Conservation (phyloP, 2,329 filamentous ascomycete species). For the Anisogramma anomala region DNA sequence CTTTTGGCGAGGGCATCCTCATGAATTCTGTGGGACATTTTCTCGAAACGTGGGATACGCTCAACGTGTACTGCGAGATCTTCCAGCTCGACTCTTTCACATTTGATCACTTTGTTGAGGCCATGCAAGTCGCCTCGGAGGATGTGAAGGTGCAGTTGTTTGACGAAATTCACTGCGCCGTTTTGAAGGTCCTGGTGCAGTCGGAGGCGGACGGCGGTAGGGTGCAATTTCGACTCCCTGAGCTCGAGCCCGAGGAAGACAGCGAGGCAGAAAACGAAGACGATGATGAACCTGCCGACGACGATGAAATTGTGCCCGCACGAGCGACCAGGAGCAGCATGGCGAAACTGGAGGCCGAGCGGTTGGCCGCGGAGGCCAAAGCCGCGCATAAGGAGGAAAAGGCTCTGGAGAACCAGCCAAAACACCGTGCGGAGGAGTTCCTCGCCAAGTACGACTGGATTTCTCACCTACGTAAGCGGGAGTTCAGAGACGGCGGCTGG, state of each 20-base stretch:
- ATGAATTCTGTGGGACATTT: conserved; percentile 80
- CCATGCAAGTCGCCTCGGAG: conserved; percentile 65
- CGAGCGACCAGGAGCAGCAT: conserved; percentile 79
- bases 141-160: conserved; percentile 72
- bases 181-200: conserved; percentile 76
- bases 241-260: conserved; percentile 59
- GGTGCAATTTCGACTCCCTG: conserved; percentile 66
- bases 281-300: conserved; percentile 34
- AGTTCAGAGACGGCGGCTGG: conserved; percentile 86
- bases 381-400: conserved; percentile 39
- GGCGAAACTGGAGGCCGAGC: conserved; percentile 66
- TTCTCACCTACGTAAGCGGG: conserved; percentile 66
- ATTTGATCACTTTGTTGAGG: conserved; percentile 89
- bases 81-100: conserved; percentile 94
- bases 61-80: conserved; percentile 96
- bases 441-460: conserved; percentile 71
- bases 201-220: conserved; percentile 65
- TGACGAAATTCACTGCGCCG: conserved; percentile 81
- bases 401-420: conserved; percentile 35
- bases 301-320: conserved; percentile 59
- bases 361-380: conserved; percentile 48
- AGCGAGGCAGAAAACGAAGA: conserved; percentile 52
- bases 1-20: conserved; percentile 48
- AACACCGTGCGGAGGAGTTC: conserved; percentile 65
- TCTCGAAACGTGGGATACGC: conserved; percentile 87